Conservation (phyloP, 495 filamentous ascomycete genomes). For the Neurospora sp. region DNA sequence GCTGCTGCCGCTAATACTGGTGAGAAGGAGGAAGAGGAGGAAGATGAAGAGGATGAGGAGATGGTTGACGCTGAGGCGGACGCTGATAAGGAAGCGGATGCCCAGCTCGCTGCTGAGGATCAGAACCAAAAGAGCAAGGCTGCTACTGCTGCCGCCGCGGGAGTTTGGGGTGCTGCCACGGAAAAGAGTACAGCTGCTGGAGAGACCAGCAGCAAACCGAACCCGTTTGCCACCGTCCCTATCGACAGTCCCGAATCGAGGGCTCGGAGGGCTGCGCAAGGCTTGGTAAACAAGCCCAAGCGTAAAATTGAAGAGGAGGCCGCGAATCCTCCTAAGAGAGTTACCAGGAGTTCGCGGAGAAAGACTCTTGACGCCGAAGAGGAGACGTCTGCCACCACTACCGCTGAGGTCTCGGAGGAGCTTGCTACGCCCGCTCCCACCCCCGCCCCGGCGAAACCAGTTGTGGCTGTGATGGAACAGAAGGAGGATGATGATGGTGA, state of each 20-base stretch:
- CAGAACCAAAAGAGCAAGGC: background rate
- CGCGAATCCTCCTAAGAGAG: background rate
- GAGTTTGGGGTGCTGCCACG: background rate
- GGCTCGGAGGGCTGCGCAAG: no score
- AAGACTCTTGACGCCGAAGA: slow-evolving; percentile 13
- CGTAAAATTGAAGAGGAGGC: slow-evolving; percentile 18
- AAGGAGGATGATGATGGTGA: slow-evolving; percentile 16
- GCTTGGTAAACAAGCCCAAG: slow-evolving; percentile 4
- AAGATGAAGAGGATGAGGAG: background rate
- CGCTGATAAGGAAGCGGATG: slow-evolving; percentile 9
- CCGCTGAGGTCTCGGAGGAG: slow-evolving; percentile 38
- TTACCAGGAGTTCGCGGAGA: slow-evolving; percentile 7
- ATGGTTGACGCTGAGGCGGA: slow-evolving; percentile 3
- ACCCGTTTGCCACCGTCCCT: slow-evolving; percentile 8
- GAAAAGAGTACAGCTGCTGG: slow-evolving; percentile 1
- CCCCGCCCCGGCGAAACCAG: background rate
- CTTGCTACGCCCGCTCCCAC: slow-evolving; percentile 4
- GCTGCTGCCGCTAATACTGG: background rate
- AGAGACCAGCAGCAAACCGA: background rate
- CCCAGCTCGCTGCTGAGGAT: slow-evolving; percentile 1
- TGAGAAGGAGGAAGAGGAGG: background rate
- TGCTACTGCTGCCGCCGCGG: background rate
- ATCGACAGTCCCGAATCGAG: background rate
- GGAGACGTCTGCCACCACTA: background rate
- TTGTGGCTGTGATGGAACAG: background rate